Evolutionary conservation across 352 stramenopile species (phyloP), one percentile per base, ranked within the genome.

Genomic region (Pythium folliculosum): DNA sequence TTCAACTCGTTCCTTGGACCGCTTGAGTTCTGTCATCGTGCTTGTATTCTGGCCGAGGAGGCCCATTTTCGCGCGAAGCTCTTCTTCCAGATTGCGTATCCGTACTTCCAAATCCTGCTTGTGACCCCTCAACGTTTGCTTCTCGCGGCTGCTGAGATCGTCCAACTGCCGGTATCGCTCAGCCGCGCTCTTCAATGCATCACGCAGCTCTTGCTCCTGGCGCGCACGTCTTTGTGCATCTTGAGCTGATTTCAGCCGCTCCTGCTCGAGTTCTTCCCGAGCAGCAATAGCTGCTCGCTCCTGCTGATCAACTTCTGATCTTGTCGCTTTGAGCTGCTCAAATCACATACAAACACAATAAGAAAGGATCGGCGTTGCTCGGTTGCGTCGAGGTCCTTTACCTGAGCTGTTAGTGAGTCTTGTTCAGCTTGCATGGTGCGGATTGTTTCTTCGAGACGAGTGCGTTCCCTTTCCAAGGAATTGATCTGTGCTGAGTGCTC

Each of bases 391-490:
- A 40, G 13, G 25, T 56, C 25, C 6, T 37, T 12, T 30, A 69
- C 63, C 45, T 69, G 45, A 32, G 22, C 21, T 3, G 9, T 19
- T 0, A 64, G 17, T 0, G 45, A 14, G 5, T 45, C 68, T 51
- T 38, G 35, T 32, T 68, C 60, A 1, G 44, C 8, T 4, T 64
- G 23, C 6, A 62, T 45, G 5, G 60, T 44, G 19, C 47, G 13
- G 22, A 72, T 54, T n/a, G 19, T 45, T 0, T 35, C 40, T 9
- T 73, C 51, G 21, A 77, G 50, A 13, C 25, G 30, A 13, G 40
- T 17, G 7, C 73, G 49, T 23, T 75, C 51, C 51, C 52, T 67
- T 49, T 77, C 65, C 10, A 78, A 40, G 0, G 19, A 45, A 16
- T 57, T 40, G 16, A 65, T 53, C 19, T 38, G 58, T 10, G 37